Evolutionary conservation across 805 yeast species (phyloP).

Genomic region (Saccharomycopsis vini): DNA sequence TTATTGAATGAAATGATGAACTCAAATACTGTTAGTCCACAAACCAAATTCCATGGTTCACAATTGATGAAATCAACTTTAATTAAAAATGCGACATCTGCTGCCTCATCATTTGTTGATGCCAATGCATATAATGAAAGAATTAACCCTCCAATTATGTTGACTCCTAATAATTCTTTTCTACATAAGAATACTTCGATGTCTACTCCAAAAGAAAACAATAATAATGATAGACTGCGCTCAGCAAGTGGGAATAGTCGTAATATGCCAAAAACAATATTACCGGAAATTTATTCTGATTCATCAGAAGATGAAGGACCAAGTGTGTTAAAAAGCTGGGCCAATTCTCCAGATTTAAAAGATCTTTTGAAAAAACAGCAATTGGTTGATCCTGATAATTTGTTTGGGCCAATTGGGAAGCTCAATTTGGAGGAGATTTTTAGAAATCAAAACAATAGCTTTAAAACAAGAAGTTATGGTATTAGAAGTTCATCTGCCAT

Average conservation of each 20-base stretch:
- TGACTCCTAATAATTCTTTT: slow-evolving; percentile 11
- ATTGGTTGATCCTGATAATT: slow-evolving; percentile 50
- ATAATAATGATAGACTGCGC: no score
- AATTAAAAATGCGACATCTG: slow-evolving; percentile 12
- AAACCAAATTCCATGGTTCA: slow-evolving; percentile 13
- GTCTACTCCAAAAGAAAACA: neutral
- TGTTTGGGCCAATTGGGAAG: slow-evolving; percentile 71
- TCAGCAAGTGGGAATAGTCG: no score
- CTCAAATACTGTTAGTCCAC: neutral
- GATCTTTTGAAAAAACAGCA: slow-evolving; percentile 38
- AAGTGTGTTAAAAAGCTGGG: slow-evolving; percentile 49
- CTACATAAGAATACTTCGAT: neutral
- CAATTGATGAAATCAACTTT: slow-evolving; percentile 18
- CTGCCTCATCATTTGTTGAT: neutral
- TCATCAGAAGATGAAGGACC: slow-evolving; percentile 48
- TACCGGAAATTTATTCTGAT: slow-evolving; percentile 42
- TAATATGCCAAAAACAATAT: slow-evolving; percentile 19
- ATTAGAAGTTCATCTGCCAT: slow-evolving; percentile 14
- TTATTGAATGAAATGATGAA: no score
- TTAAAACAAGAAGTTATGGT: neutral
- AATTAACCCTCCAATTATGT: slow-evolving; percentile 11
- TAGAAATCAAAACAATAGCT: slow-evolving; percentile 24
- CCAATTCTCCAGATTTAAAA: slow-evolving; percentile 47
- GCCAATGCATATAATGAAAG: slow-evolving; percentile 9
- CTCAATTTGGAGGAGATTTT: slow-evolving; percentile 64